These are phyloP conservation scores for Pseudopithomyces maydicus DNA, from an alignment of 2,329 filamentous ascomycete species.

Conservation along the genomic window DNA sequence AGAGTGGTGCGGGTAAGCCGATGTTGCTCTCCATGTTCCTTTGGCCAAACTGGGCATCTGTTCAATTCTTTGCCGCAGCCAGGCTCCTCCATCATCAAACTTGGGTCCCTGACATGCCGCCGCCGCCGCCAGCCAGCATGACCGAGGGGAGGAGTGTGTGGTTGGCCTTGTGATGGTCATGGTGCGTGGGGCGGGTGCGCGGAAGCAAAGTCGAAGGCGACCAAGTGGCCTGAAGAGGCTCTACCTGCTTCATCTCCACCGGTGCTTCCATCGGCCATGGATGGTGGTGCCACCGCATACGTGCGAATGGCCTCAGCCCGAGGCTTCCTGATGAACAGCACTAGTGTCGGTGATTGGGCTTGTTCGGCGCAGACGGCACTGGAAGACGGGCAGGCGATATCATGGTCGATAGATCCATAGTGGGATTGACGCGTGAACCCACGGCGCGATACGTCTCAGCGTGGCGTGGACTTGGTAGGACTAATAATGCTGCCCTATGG, in stretches of 20 bases:
- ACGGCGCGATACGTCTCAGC: slow-evolving; percentile 43
- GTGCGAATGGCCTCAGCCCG: slow-evolving; percentile 12
- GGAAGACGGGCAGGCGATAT: slow-evolving; percentile 28
- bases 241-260: slow-evolving; percentile 17
- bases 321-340: slow-evolving; percentile 20
- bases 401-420: slow-evolving; percentile 29
- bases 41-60: slow-evolving; percentile 12
- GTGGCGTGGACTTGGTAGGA: slow-evolving; percentile 26
- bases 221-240: slow-evolving; percentile 11
- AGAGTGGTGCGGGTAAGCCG: slow-evolving; percentile 18
- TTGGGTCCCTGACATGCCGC: not conserved
- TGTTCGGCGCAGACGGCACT: slow-evolving; percentile 27
- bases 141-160: not conserved
- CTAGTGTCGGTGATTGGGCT: slow-evolving; percentile 25
- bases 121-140: slow-evolving; percentile 1
- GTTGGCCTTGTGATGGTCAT: not conserved
- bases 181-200: slow-evolving; percentile 7
- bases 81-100: not conserved
- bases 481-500: slow-evolving; percentile 39
- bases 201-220: slow-evolving; percentile 7
- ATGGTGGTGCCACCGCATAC: slow-evolving; percentile 11
- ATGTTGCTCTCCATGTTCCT: slow-evolving; percentile 15
- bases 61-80: slow-evolving; percentile 15
- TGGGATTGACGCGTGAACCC: slow-evolving; percentile 30
- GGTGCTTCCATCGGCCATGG: slow-evolving; percentile 1